Conservation (phyloP, 768 basidiomycete species). For the Tricholoma flavovirens region DNA sequence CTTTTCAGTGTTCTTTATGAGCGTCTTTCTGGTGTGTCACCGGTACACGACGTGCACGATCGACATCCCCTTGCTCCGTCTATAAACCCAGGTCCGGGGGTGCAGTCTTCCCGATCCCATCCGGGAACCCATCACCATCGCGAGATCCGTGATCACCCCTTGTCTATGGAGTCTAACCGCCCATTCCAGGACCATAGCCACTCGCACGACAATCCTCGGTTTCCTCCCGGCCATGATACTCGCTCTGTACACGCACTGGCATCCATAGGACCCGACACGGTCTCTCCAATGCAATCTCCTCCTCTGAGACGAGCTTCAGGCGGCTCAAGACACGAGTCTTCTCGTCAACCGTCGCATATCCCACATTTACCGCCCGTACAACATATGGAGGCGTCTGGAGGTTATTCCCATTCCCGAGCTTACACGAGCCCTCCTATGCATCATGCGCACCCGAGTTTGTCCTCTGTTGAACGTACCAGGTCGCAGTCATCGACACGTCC, state of each 20-base stretch:
- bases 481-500: constrained; percentile 44
- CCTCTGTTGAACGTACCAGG: constrained; percentile 40
- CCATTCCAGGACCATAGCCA: constrained; percentile 45
- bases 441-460: constrained; percentile 31
- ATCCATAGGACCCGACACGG: constrained; percentile 35
- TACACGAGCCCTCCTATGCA: constrained; percentile 39
- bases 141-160: constrained; percentile 34
- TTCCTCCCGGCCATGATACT: constrained; percentile 41
- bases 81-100: constrained; percentile 27
- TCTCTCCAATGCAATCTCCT: constrained; percentile 34
- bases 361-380: constrained; percentile 42
- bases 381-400: constrained; percentile 27
- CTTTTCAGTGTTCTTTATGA: constrained; percentile 64
- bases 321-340: constrained; percentile 32
- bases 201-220: constrained; percentile 41
- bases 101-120: constrained; percentile 30
- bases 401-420: constrained; percentile 29
- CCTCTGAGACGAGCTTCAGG: constrained; percentile 31
- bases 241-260: constrained; percentile 44
- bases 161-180: constrained; percentile 41
- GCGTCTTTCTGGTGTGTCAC: constrained; percentile 57
- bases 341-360: constrained; percentile 45
- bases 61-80: constrained; percentile 29
- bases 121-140: constrained; percentile 29
- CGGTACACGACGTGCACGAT: constrained; percentile 46